phyloP scores from a whole-genome alignment of 371 early-diverging fungal species.

The Apophysomyces trapeziformis region DNA sequence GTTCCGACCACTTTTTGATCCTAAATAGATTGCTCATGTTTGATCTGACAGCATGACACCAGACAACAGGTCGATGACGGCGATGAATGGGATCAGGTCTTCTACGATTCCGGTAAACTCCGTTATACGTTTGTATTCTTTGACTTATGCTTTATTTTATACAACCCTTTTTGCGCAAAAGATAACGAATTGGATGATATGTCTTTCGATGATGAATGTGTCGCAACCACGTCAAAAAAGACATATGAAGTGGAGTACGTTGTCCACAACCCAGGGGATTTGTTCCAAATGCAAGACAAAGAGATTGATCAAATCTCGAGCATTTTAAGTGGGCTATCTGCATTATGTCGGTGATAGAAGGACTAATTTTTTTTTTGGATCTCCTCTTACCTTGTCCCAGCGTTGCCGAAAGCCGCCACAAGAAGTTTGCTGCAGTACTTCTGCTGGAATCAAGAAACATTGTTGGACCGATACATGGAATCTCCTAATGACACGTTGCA shows the following conservation, averaged over 20 bases:
- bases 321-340: constrained; percentile 38
- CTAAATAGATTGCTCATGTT: too few species aligned
- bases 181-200: constrained; percentile 42
- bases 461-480: constrained; percentile 91
- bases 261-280: constrained; percentile 29
- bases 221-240: constrained; percentile 36
- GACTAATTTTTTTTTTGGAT: not conserved
- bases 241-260: constrained; percentile 48
- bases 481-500: constrained; percentile 67
- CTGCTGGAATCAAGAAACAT: constrained; percentile 92
- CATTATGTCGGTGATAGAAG: not conserved
- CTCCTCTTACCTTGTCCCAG: constrained; percentile 24
- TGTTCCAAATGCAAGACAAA: constrained; percentile 42
- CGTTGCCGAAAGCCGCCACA: constrained; percentile 62
- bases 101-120: constrained; percentile 33
- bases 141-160: not conserved
- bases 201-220: constrained; percentile 38
- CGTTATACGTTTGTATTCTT: not conserved
- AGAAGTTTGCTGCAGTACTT: constrained; percentile 78
- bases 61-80: constrained; percentile 29
- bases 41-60: constrained; percentile 14
- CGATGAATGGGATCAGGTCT: constrained; percentile 35
- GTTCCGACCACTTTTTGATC: too few species aligned
- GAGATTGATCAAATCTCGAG: constrained; percentile 50
- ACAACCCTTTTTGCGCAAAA: constrained; percentile 8